Percentiles rank a stretch among this genome's conserved stretches.
Conservation (phyloP, 108 stramenopile species). For the Pelagomonas calceolata region DNA sequence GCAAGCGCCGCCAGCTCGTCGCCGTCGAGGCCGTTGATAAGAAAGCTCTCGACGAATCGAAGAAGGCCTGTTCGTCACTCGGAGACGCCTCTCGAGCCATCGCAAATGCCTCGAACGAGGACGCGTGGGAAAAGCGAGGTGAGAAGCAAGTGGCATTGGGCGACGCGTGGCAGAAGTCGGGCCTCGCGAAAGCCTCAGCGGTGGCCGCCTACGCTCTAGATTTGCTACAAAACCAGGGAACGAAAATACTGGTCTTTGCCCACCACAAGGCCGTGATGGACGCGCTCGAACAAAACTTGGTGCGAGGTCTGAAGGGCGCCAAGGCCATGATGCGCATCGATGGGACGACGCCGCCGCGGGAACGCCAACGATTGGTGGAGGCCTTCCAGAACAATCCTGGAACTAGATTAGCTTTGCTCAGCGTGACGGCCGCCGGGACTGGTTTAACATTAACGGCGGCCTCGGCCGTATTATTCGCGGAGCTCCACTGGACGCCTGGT, state of each 20-base stretch:
- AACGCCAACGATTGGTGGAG: constrained; percentile 79
- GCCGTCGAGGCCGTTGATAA: constrained; percentile 41
- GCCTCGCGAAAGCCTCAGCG: constrained; percentile 62
- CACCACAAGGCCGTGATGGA: constrained; percentile 85
- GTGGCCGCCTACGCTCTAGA: constrained; percentile 56
- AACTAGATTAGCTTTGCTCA: constrained; percentile 70
- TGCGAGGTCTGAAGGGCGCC: constrained; percentile 42
- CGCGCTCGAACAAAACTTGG: constrained; percentile 44
- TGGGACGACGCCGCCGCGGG: constrained; percentile 66
- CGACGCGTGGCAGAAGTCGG: constrained; percentile 66
- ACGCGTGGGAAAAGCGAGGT: background rate
- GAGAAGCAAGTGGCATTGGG: constrained; percentile 30
- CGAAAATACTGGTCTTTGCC: constrained; percentile 88
- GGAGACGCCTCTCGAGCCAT: background rate
- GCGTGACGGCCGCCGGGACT: constrained; percentile 92
- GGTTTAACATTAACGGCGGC: constrained; percentile 94
- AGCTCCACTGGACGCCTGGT: constrained; percentile 92
- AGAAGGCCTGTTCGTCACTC: background rate
- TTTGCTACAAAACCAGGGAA: constrained; percentile 49
- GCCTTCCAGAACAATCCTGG: constrained; percentile 75
- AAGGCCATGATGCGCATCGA: constrained; percentile 80
- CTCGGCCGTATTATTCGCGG: constrained; percentile 89
- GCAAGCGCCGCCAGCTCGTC: constrained; percentile 64
- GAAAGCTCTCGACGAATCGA: constrained; percentile 28
- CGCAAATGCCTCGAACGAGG: background rate